Percentiles rank a stretch among this genome's conserved stretches.
Conservation (phyloP, 257 asterid species). For the Solanum medicagineum region DNA sequence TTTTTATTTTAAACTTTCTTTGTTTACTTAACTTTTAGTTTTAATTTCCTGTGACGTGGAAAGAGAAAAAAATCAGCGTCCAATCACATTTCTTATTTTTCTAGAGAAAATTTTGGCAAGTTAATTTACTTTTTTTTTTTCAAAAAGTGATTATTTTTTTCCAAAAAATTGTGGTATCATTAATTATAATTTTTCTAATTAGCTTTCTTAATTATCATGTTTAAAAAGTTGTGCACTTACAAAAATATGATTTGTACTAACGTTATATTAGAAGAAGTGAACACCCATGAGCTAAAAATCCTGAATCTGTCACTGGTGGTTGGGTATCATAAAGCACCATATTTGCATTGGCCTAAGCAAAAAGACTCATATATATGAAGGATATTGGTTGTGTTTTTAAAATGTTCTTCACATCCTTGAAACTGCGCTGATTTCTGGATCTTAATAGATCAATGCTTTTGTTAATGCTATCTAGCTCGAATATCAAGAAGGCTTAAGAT, state of each 20-base stretch:
- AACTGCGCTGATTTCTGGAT: background rate
- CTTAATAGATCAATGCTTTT: background rate
- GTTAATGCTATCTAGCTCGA: background rate
- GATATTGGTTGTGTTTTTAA: background rate
- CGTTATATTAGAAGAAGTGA: background rate
- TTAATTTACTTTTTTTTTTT: no score
- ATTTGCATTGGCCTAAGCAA: background rate
- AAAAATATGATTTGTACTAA: background rate
- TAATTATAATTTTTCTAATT: background rate
- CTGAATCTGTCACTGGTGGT: background rate
- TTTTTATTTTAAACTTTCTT: background rate
- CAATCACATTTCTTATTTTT: background rate
- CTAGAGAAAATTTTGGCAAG: background rate
- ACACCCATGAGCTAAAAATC: background rate
- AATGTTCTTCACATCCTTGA: background rate
- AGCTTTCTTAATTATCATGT: background rate
- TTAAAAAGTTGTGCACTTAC: background rate
- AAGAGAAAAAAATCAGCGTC: background rate
- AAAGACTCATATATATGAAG: background rate
- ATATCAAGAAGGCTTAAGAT: background rate
- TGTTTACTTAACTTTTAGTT: background rate
- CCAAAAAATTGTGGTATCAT: background rate
- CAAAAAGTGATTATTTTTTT: background rate
- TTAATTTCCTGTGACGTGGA: background rate
- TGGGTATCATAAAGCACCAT: background rate